Conservation (phyloP, 116 monocot species). For the Papilionanthe hybrid region DNA sequence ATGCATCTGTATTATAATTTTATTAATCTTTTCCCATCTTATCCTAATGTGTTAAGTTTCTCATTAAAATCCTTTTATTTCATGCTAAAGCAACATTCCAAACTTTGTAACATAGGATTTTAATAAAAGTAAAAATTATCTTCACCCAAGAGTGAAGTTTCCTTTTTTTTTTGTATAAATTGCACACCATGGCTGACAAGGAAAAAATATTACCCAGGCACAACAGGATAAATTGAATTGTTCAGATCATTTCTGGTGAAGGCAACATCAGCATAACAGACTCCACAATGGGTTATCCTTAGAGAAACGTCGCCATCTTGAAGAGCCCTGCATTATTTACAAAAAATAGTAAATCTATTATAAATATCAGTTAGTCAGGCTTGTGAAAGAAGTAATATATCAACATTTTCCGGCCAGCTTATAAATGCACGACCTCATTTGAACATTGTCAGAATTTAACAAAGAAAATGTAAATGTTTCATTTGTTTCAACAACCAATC, state of each 20-base stretch:
- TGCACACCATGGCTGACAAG: neutral
- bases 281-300: constrained; percentile 52
- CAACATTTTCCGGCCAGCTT: neutral
- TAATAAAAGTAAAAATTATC: neutral
- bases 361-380: neutral
- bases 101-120: neutral
- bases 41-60: neutral
- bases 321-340: constrained; percentile 25
- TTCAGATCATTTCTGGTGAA: constrained; percentile 36
- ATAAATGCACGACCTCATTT: neutral
- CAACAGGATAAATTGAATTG: constrained; percentile 46
- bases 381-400: neutral
- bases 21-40: neutral
- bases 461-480: neutral
- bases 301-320: constrained; percentile 32
- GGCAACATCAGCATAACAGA: constrained; percentile 49
- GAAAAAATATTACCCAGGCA: constrained; percentile 38
- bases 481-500: neutral
- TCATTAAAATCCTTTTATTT: neutral
- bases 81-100: neutral
- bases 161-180: neutral
- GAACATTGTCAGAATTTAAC: too few species aligned
- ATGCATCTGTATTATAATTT: too few species aligned
- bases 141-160: neutral
- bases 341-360: constrained; percentile 8